Evolutionary conservation across 2,329 filamentous ascomycete genomes (phyloP), one percentile per base, ranked within the genome.

Genomic region (Aspergillus brunneoviolaceus): DNA sequence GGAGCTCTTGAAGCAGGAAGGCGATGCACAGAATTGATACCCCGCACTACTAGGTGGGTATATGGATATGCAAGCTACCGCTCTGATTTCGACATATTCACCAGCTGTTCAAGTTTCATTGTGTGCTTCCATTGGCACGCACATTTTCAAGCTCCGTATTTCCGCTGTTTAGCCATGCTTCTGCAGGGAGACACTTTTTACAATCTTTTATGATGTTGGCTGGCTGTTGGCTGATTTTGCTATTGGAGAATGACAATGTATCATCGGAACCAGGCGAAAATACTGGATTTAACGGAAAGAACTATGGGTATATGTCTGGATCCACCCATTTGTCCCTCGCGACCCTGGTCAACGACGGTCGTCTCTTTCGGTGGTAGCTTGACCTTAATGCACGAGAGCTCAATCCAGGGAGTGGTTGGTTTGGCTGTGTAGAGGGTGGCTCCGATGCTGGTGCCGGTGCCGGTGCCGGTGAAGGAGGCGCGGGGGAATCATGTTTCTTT

Each of bases 1-100:
- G 10, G 84, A 85, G 62, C 77, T 88, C 72, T 72, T 87, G 65
- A 79, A 81, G 58, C 79, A 80, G 60, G 79, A 81, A 63, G 76
- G 72, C 52, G 67, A 69, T 53, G 35, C 61, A 21, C 63, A 68
- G 50, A 60, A 59, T 49, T 63, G 50, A 45, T 5, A 25, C n/a
- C 52, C 48, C 25, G 5, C 27, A 39, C 27, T 47, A 29, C n/a
- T 19, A n/a, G 6, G 12, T 23, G 33, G 21, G 31, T 45, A 51
- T 10, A 19, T n/a, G 23, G 21, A 35, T 45, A 51, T 19, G n/a
- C n/a, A 35, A 19, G 47, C 23, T 16, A 19, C 23, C 31, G 42
- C 10, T 35, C 19, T 29, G 47, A 27, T 9, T 16, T 35, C n/a
- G 23, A 42, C 39, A 14, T 35, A 3, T 25, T 35, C 51, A 25